Evolutionary conservation across 2,329 filamentous ascomycete species (phyloP).

Genomic region (Fusarium sp.): DNA sequence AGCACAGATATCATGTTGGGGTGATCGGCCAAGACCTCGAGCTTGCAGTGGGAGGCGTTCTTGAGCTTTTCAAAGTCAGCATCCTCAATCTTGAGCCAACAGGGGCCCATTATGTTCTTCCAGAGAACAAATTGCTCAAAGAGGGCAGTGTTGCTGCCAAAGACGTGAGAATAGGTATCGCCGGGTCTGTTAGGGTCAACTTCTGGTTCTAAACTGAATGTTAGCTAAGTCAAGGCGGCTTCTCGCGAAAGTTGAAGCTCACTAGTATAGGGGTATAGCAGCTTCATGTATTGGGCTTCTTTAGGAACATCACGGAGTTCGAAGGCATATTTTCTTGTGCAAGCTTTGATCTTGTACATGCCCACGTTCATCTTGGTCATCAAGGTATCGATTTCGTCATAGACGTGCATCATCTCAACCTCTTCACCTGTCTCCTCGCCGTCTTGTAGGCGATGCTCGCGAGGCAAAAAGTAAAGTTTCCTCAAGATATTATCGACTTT

Average conservation of each 20-base stretch:
- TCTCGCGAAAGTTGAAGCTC: slow-evolving; percentile 18
- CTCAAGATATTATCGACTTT: slow-evolving; percentile 95
- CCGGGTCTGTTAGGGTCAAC: slow-evolving; percentile 78
- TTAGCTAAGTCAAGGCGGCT: slow-evolving; percentile 29
- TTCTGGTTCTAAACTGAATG: slow-evolving; percentile 65
- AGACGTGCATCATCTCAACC: slow-evolving; percentile 89
- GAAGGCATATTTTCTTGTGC: slow-evolving; percentile 93
- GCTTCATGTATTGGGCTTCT: slow-evolving; percentile 91
- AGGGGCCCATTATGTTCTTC: slow-evolving; percentile 99
- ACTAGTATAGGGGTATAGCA: slow-evolving; percentile 95
- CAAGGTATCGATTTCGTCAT: slow-evolving; percentile 85
- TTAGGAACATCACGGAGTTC: slow-evolving; percentile 88
- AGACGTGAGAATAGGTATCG: slow-evolving; percentile 93
- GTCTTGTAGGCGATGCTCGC: slow-evolving; percentile 68
- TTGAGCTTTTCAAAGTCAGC: slow-evolving; percentile 86
- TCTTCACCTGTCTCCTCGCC: slow-evolving; percentile 80
- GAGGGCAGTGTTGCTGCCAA: slow-evolving; percentile 90
- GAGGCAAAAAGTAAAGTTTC: slow-evolving; percentile 93
- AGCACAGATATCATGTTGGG: slow-evolving; percentile 80
- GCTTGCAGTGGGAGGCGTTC: slow-evolving; percentile 96
- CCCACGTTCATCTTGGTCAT: slow-evolving; percentile 89
- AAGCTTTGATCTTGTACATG: slow-evolving; percentile 94
- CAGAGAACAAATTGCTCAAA: slow-evolving; percentile 99
- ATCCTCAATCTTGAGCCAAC: slow-evolving; percentile 92
- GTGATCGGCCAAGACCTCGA: slow-evolving; percentile 85